These are phyloP conservation scores for Pleoardoris graminearum DNA, from an alignment of 2,329 filamentous ascomycete genomes.

Conservation along the genomic window DNA sequence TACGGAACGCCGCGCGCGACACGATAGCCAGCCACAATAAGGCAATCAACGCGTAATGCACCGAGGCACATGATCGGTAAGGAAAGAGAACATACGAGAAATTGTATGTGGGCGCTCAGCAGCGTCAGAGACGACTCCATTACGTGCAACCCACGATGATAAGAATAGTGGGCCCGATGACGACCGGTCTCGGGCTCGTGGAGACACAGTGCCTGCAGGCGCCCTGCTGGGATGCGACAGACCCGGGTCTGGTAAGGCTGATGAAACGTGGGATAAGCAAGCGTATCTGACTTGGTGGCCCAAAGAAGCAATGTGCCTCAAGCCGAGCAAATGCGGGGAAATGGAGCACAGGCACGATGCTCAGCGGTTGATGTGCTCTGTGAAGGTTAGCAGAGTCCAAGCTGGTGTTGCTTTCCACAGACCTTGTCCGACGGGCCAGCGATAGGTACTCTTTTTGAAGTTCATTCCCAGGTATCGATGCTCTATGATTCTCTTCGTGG, in stretches of 20 bases:
- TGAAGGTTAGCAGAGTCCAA: conserved; percentile 4
- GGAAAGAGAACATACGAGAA: conserved; percentile 48
- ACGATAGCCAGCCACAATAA: conserved; percentile 28
- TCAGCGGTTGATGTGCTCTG: conserved; percentile 50
- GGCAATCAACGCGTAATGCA: conserved; percentile 22
- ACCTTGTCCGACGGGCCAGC: conserved; percentile 51
- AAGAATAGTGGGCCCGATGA: conserved; percentile 37
- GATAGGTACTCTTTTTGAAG: conserved; percentile 47
- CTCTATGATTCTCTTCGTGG: neutral
- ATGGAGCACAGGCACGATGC: conserved; percentile 9
- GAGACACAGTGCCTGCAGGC: conserved; percentile 32
- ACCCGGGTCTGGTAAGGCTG: conserved; percentile 32
- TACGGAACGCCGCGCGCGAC: conserved; percentile 32
- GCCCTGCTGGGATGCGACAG: conserved; percentile 23
- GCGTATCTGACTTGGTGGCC: conserved; percentile 25
- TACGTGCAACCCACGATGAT: conserved; percentile 34
- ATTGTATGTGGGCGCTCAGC: conserved; percentile 54
- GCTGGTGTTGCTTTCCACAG: neutral
- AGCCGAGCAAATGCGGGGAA: conserved; percentile 24
- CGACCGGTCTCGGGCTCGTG: conserved; percentile 33
- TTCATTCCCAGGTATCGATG: conserved; percentile 41
- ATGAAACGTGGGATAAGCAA: conserved; percentile 33
- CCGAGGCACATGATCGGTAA: conserved; percentile 26
- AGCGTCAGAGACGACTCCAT: conserved; percentile 52
- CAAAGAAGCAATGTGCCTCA: conserved; percentile 32